Evolutionary conservation across 1,284 basidiomycete genomes (phyloP), one percentile per base, ranked within the genome.

Genomic region (Athelia sp.): DNA sequence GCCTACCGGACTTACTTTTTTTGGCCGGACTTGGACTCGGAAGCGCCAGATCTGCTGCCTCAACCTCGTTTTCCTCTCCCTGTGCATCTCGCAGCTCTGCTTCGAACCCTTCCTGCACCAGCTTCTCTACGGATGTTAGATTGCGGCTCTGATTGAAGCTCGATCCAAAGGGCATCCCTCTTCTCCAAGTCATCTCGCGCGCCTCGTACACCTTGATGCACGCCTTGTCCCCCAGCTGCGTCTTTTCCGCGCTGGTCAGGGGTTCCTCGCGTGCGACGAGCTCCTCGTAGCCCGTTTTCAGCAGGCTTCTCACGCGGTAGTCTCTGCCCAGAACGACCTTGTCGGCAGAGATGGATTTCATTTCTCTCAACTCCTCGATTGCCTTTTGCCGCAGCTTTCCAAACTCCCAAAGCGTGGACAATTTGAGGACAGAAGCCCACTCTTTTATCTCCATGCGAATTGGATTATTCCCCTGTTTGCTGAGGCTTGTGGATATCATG

Each of bases 281-380:
- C 8, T 4, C 43, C 10, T 6, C 17, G 43, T 44, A 44, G 9
- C 21, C 43, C 22, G 4, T 11, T 6, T 9, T n/a, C 6, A 44
- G 43, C 43, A 9, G 23, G 8, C 9, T 22, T 21, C 23, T 21
- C 43, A 44, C 43, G 10, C 43, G 14, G 24, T 44, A 44, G 4
- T 44, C 8, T 22, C 24, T 44, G 10, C 10, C 43, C 10, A 44
- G 8, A 8, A 44, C 11, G 6, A 44, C 24, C 43, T 44, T 44
- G 8, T 44, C 43, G 4, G 22, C 43, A 23, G 43, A 21, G 6
- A 22, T 21, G 18, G 23, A 4, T n/a, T n/a, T 44, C 43, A 40
- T 40, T 4, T 40, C n/a, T 4, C 9, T 17, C 52, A 57, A n/a
- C 6, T 40, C 8, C 4, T 6, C 6, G n/a, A 44, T 24, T n/a